Evolutionary conservation across 2,329 filamentous ascomycete genomes (phyloP).

Genomic region (Hymenoscyphus repandus): DNA sequence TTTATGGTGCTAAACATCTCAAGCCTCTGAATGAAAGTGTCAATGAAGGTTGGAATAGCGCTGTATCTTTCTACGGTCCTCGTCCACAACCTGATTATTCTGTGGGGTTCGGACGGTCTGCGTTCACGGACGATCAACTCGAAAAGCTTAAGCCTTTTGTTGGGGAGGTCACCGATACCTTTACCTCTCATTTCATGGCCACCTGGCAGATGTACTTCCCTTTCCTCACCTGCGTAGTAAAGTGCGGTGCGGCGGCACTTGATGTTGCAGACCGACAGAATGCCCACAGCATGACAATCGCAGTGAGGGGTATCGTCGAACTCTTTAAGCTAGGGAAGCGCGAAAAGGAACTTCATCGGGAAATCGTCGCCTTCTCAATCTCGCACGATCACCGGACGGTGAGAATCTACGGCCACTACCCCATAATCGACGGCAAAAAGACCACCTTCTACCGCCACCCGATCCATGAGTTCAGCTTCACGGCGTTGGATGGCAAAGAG

Average conservation of each 20-base stretch:
- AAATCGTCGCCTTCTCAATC: constrained; percentile 32
- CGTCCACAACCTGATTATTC: no score
- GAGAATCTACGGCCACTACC: constrained; percentile 32
- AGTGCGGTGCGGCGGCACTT: constrained; percentile 36
- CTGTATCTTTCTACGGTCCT: no score
- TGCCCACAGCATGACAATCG: constrained; percentile 38
- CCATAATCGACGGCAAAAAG: constrained; percentile 14
- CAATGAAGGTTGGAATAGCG: no score
- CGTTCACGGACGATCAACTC: constrained; percentile 34
- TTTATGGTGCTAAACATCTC: no score
- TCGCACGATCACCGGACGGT: constrained; percentile 10
- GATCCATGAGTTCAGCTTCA: no score
- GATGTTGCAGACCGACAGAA: constrained; percentile 34
- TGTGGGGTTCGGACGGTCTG: no score
- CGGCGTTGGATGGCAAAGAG: constrained; percentile 22
- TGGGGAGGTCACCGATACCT: constrained; percentile 22
- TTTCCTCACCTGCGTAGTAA: constrained; percentile 44
- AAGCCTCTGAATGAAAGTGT: no score
- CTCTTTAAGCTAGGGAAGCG: constrained; percentile 5
- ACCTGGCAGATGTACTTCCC: constrained; percentile 45
- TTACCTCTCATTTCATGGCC: constrained; percentile 35
- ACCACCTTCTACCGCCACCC: no score
- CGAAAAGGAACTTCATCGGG: constrained; percentile 23
- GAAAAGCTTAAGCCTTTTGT: constrained; percentile 13
- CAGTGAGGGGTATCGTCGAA: constrained; percentile 26